These are phyloP conservation scores for Aspergillus sp. DNA, from an alignment of 2,329 filamentous ascomycete species.

Conservation along the genomic window DNA sequence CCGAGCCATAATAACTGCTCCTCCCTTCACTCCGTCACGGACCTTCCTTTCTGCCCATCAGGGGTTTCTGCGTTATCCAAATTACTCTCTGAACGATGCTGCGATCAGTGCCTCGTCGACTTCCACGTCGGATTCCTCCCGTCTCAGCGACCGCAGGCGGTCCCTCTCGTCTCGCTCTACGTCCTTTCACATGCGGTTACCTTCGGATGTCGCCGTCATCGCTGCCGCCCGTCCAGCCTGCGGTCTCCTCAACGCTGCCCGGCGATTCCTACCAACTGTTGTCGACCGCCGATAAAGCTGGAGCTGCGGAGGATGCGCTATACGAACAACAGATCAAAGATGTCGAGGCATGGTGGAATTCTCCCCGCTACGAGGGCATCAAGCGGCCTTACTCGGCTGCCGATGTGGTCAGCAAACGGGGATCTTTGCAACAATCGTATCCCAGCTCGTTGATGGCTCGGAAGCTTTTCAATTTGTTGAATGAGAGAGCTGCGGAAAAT, in stretches of 20 bases:
- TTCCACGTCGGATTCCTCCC: slow-evolving; percentile 33
- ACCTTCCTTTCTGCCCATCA: neutral
- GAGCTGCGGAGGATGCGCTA: slow-evolving; percentile 77
- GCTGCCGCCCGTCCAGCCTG: slow-evolving; percentile 57
- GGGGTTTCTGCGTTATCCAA: neutral
- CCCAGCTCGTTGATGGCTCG: slow-evolving; percentile 92
- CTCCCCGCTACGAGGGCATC: slow-evolving; percentile 81
- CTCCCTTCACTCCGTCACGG: neutral
- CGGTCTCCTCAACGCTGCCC: slow-evolving; percentile 60
- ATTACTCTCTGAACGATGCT: slow-evolving; percentile 29
- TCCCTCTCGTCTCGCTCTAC: slow-evolving; percentile 28
- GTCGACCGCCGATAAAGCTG: slow-evolving; percentile 72
- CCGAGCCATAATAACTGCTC: neutral
- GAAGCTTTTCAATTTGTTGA: slow-evolving; percentile 88
- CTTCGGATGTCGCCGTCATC: slow-evolving; percentile 54
- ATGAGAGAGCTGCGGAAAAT: slow-evolving; percentile 72
- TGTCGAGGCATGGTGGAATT: slow-evolving; percentile 88
- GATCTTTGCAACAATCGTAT: slow-evolving; percentile 81
- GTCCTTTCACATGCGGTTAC: slow-evolving; percentile 39
- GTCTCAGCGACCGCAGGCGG: slow-evolving; percentile 19
- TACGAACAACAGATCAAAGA: slow-evolving; percentile 81
- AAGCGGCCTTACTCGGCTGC: slow-evolving; percentile 86
- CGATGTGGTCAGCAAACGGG: slow-evolving; percentile 91
- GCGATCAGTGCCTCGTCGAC: slow-evolving; percentile 35
- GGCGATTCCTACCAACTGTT: slow-evolving; percentile 85